Base-by-base conservation (phyloP, 768 basidiomycete species). In the button mushroom (Agaricus bisporus) region DNA sequence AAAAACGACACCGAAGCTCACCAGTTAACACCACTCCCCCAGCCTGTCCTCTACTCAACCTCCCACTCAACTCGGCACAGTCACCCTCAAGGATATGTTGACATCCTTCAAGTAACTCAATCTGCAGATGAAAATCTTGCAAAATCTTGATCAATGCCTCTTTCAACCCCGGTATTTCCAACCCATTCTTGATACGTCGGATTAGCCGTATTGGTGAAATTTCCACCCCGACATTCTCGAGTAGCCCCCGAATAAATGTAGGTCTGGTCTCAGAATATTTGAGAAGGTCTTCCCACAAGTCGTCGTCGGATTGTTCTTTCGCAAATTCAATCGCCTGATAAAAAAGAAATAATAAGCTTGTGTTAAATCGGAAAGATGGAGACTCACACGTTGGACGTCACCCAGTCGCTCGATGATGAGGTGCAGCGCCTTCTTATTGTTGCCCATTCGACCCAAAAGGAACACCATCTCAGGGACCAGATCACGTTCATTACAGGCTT, bases 381-480 rank as follows among this genome's bases (percentile, higher is more conserved):
- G 17, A 68, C 81, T 48, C 63, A 88, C 95, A 54, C 92, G 76
- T 58, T 93, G 79, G 0, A 98, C 97, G 62, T 98, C 95, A 0
- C 88, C 93, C 4, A 98, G 73, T 14, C 93, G 80, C 65, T 98
- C 94, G 54, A 99, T 98, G 59, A 99, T 98, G 17, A 99, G 79
- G 55, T 83, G 88, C 56, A 99, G 68, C 1, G 95, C 97, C 61
- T 91, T 79, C 75, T 94, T 95, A 68, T 97, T 97, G 68, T 98
- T 91, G 8, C 97, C 97, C 95, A 98, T 98, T 26, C 91, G 82
- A 0, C 95, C 97, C 1, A 98, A 82, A 0, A 98, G 77, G 71
- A 95, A 99, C 15, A 99, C 95, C 92, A 97, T 95, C 70, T 98
- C 97, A 0, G 83, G 83, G 0, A 99, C 94, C 26, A 93, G 76